These are phyloP conservation scores for Fusarium dlaminii DNA, from an alignment of 2,329 filamentous ascomycete species.

Conservation along the genomic window DNA sequence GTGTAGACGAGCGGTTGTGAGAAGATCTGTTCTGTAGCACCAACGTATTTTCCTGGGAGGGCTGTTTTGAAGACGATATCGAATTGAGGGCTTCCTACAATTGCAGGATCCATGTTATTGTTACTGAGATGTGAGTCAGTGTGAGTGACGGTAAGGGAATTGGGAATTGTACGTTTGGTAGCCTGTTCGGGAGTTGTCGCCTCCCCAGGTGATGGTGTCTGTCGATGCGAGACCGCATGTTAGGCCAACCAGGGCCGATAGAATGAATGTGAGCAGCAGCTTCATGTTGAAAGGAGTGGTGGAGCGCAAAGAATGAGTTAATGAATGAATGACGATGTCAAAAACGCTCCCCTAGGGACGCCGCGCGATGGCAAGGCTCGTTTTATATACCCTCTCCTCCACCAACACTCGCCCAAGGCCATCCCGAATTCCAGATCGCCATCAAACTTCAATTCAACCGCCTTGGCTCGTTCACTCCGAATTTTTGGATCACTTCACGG, in stretches of 20 bases:
- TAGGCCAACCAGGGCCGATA: slow-evolving; percentile 48
- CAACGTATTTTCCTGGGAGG: slow-evolving; percentile 63
- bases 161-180: slow-evolving; percentile 57
- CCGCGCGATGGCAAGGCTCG: not conserved
- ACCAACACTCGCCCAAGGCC: not conserved
- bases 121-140: slow-evolving; percentile 48
- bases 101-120: slow-evolving; percentile 70
- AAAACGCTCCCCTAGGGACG: not conserved
- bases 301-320: slow-evolving; percentile 1
- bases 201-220: slow-evolving; percentile 69
- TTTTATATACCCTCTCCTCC: slow-evolving; percentile 16
- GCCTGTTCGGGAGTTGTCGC: slow-evolving; percentile 63
- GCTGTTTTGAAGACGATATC: slow-evolving; percentile 62
- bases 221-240: slow-evolving; percentile 53
- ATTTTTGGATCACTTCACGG: not conserved
- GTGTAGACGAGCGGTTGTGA: slow-evolving; percentile 63
- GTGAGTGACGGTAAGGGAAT: slow-evolving; percentile 3
- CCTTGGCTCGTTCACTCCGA: not conserved
- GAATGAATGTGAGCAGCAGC: slow-evolving; percentile 40
- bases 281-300: slow-evolving; percentile 34
- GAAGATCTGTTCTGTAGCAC: slow-evolving; percentile 61
- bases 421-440: not conserved
- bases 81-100: slow-evolving; percentile 65
- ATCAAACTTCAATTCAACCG: not conserved
- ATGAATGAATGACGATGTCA: slow-evolving; percentile 1